phyloP scores from a whole-genome alignment of 306 rosid genomes.

The barrel medic (Medicago truncatula) region MtrunA17r5.0-ANR NC_053046.1:33807501-33808000 shows the following conservation, averaged over 20 bases:
- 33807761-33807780: constrained; percentile 31
- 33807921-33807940: constrained; percentile 45
- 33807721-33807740: constrained; percentile 36
- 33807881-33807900: constrained; percentile 23
- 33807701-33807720: constrained; percentile 43
- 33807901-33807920: constrained; percentile 46
- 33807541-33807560: constrained; percentile 26
- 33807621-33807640: constrained; percentile 48
- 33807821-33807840: constrained; percentile 39
- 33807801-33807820: constrained; percentile 36
- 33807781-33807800: constrained; percentile 41
- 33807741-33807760: background rate
- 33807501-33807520: constrained; percentile 11
- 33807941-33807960: constrained; percentile 22
- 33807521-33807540: constrained; percentile 47
- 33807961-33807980: constrained; percentile 10
- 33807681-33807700: background rate
- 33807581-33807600: constrained; percentile 21
- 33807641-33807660: background rate
- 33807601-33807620: constrained; percentile 20
- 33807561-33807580: constrained; percentile 18
- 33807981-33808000: constrained; percentile 30
- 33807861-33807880: constrained; percentile 47
- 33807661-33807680: constrained; percentile 28
- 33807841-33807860: background rate